Percentiles rank a stretch among this genome's conserved stretches.
phyloP scores from a whole-genome alignment of 768 basidiomycete genomes.

The Lactarius psammicola region DNA sequence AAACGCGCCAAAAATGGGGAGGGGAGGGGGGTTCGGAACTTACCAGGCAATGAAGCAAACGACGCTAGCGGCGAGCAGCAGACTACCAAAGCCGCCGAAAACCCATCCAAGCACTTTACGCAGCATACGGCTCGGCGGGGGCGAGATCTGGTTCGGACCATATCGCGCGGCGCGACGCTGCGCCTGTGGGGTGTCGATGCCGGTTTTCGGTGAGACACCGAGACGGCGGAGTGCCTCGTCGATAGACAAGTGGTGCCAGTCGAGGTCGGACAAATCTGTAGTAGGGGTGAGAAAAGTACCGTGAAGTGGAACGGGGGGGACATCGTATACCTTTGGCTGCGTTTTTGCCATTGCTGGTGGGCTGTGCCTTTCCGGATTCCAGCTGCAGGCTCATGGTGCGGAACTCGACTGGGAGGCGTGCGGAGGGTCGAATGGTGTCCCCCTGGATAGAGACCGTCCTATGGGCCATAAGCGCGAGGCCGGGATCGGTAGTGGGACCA shows the following conservation, averaged over 20 bases:
- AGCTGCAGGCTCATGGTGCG: constrained; percentile 28
- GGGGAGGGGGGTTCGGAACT: constrained; percentile 5
- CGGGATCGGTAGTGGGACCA: not conserved
- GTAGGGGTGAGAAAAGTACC: not conserved
- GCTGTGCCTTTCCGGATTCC: not conserved
- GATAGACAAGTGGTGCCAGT: constrained; percentile 24
- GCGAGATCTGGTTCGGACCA: constrained; percentile 53
- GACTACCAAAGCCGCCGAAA: constrained; percentile 52
- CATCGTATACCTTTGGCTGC: constrained; percentile 11
- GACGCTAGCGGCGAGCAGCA: constrained; percentile 46
- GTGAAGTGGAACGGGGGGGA: not conserved
- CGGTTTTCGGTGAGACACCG: constrained; percentile 44
- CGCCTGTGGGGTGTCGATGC: constrained; percentile 50
- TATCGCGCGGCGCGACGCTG: constrained; percentile 43
- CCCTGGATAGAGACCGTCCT: constrained; percentile 16
- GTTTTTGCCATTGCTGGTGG: not conserved
- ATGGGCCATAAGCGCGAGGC: not conserved
- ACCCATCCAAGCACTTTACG: constrained; percentile 51
- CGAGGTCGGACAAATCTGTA: constrained; percentile 22
- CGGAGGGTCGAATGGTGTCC: constrained; percentile 11
- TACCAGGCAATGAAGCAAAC: constrained; percentile 56
- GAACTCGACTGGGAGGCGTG: constrained; percentile 28
- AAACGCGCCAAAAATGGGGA: not conserved
- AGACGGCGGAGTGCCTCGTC: constrained; percentile 32
- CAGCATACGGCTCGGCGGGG: constrained; percentile 44